Evolutionary conservation across 306 rosid genomes (phyloP).

Genomic region (Elaeagnus macrophylla): DNA sequence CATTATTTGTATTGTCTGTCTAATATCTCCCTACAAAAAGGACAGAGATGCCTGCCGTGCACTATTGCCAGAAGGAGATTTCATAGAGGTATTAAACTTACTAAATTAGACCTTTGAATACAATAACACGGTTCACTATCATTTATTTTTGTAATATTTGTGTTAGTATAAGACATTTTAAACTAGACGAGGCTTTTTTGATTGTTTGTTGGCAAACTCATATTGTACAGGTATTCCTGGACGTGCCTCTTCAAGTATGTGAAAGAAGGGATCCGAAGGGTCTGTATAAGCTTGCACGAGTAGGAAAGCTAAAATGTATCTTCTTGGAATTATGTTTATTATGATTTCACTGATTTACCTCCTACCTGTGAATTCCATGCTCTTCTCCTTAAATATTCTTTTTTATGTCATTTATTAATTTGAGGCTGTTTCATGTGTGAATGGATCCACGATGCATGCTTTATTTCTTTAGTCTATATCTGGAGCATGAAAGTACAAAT

Average conservation of each 20-base stretch:
- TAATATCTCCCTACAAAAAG: constrained; percentile 83
- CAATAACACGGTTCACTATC: constrained; percentile 14
- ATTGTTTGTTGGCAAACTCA: constrained; percentile 9
- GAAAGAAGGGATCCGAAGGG: constrained; percentile 95
- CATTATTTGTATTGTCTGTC: constrained; percentile 77
- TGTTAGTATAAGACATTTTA: background rate
- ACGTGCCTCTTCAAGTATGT: constrained; percentile 75
- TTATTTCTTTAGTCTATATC: background rate
- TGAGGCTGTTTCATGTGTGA: background rate
- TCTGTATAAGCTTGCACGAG: constrained; percentile 87
- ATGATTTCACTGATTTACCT: too few relatives aligned
- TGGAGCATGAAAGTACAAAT: background rate
- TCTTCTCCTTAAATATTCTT: background rate
- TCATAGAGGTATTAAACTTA: constrained; percentile 60
- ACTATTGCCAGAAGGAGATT: constrained; percentile 68
- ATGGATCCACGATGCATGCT: constrained; percentile 3
- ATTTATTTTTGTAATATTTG: constrained; percentile 4
- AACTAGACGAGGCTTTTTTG: constrained; percentile 19
- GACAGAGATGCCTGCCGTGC: constrained; percentile 92
- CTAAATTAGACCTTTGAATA: constrained; percentile 7
- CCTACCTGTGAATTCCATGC: background rate
- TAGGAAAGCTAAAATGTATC: constrained; percentile 84
- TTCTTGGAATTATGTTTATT: constrained; percentile 1
- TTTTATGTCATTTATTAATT: background rate
- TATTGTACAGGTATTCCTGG: constrained; percentile 70